phyloP scores from a whole-genome alignment of 306 rosid species.

The Cotoneaster glaucophyllus region DNA sequence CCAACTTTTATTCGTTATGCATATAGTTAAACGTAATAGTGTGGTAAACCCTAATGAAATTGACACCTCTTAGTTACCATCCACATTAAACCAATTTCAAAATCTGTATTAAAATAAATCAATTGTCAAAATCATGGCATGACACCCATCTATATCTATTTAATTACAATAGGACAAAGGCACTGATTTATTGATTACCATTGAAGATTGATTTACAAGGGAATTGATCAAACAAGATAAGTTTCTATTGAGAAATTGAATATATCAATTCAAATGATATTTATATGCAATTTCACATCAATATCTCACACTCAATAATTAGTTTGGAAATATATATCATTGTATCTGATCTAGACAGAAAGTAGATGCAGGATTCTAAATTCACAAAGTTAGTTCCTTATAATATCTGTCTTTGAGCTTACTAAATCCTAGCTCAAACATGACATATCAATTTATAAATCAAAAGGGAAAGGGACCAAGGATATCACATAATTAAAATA shows the following conservation, averaged over 20 bases:
- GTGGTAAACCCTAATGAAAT: neutral
- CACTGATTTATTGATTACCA: neutral
- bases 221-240: neutral
- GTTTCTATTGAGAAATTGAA: neutral
- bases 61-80: neutral
- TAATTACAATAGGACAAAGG: neutral
- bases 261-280: neutral
- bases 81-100: neutral
- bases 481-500: slow-evolving; percentile 18
- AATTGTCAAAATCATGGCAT: neutral
- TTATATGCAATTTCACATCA: neutral
- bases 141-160: neutral
- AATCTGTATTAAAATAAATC: neutral
- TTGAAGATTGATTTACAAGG: neutral
- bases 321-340: neutral
- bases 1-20: too few species aligned
- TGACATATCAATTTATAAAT: slow-evolving; percentile 9
- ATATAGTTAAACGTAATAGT: too few species aligned
- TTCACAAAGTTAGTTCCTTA: neutral
- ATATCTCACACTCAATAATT: neutral
- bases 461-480: slow-evolving; percentile 12
- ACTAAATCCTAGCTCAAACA: neutral
- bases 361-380: neutral
- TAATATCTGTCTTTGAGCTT: neutral
- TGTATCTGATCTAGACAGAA: neutral